Base-by-base conservation (phyloP, 139 green algal species). In the Zygnema cylindricum region DNA sequence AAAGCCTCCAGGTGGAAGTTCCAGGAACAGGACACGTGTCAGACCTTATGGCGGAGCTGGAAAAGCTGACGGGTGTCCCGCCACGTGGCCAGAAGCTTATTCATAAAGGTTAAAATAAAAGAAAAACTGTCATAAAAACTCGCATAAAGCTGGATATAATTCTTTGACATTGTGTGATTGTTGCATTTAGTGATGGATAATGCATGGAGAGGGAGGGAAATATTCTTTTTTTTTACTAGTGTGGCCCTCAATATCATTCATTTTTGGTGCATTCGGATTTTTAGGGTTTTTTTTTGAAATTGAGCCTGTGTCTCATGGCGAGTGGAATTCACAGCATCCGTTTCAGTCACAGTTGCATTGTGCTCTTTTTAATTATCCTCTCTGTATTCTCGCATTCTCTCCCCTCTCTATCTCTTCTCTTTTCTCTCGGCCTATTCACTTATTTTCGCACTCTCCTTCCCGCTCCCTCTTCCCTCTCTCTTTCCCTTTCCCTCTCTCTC, bases 81-180 rank as follows among this genome's bases (percentile, higher is more conserved):
- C 79, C 79, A n/a, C 79, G 79, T n/a, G 39, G 41, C 1, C 79
- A 86, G 79, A 86, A 86, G 79, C 79, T 86, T 2, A 86, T 86
- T 69, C 79, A 86, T 69, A 86, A 86, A 86, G 79, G 79, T 76
- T 2, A n/a, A n/a, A n/a, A n/a, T n/a, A n/a, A n/a, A 7, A 43
- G 21, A 73, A 43, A 39, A 16, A 16, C 73, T 32, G 16, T 39
- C 16, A 57, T 38, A 81, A 21, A 21, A 16, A 81, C 16, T 16
- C 42, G 73, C 73, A 73, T 73, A n/a, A n/a, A n/a, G n/a, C n/a
- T n/a, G n/a, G n/a, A n/a, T n/a, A n/a, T 81, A 16, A 11, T 81
- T 81, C 43, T 38, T 81, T 57, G 30, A 42, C 73, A 81, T 16
- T 16, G 73, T 81, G 73, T 81, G 16, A 16, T 57, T 39, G 42